Conservation (phyloP, 2,329 filamentous ascomycete genomes). For the Stagonosporopsis rhizophila region DNA sequence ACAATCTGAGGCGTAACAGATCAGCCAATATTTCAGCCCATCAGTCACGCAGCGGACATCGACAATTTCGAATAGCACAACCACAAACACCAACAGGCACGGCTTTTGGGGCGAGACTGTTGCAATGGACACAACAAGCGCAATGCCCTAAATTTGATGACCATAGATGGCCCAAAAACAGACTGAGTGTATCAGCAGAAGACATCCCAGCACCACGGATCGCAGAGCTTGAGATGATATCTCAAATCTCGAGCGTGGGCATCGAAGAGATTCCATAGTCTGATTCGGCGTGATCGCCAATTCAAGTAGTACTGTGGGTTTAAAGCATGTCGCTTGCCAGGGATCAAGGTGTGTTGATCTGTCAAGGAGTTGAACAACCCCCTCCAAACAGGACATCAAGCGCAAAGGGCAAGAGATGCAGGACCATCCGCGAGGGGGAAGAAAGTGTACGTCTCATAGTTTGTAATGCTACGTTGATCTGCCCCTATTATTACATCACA, state of each 20-base stretch:
- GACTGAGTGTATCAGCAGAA: background rate
- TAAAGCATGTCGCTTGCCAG: background rate
- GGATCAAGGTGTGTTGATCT: background rate
- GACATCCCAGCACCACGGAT: background rate
- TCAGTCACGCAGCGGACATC: background rate
- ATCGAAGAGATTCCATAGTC: no score
- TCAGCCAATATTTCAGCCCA: background rate
- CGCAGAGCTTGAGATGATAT: background rate
- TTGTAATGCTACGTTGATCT: background rate
- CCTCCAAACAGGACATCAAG: background rate
- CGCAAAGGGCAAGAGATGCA: background rate
- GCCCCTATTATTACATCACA: background rate
- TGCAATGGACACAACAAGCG: background rate
- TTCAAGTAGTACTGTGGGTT: background rate
- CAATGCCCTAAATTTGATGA: no score
- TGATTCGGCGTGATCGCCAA: background rate
- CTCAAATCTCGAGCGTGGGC: background rate
- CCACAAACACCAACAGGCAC: background rate
- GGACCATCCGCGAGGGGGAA: background rate
- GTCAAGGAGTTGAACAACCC: background rate
- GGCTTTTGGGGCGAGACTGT: background rate
- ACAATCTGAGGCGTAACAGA: no score
- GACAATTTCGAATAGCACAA: background rate
- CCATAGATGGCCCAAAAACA: background rate
- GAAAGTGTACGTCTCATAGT: background rate